Conservation (phyloP, 345 rosid species). For the Citrus mangshanensis region DNA sequence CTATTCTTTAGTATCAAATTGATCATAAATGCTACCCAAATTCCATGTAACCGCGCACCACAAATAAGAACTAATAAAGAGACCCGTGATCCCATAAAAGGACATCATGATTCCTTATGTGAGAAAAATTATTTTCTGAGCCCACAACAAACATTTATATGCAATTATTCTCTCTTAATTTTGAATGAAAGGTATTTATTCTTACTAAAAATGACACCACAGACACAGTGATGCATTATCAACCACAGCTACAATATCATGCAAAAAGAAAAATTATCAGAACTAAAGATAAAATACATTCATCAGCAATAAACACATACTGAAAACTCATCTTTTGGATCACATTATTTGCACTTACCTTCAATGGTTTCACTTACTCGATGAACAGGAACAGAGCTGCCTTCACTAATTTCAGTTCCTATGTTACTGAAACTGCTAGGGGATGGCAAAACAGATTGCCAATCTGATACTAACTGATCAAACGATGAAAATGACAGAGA, state of each 20-base stretch:
- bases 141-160: neutral
- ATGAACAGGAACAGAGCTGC: conserved; percentile 11
- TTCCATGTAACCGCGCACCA: too few species aligned
- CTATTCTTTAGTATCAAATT: too few species aligned
- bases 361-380: conserved; percentile 22
- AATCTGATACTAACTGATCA: conserved; percentile 29
- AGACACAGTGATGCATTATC: neutral
- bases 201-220: too few species aligned
- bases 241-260: neutral
- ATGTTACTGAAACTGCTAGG: conserved; percentile 28
- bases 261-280: neutral
- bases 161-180: neutral
- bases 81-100: too few species aligned
- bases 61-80: too few species aligned
- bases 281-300: neutral
- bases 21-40: too few species aligned
- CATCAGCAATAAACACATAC: neutral
- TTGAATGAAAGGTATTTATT: neutral
- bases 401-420: conserved; percentile 25
- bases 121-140: neutral
- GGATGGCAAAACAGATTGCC: conserved; percentile 17
- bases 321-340: neutral
- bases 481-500: conserved; percentile 32
- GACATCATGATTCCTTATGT: too few species aligned
- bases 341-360: conserved; percentile 8